Base-by-base conservation (phyloP, 2,329 filamentous ascomycete genomes). In the Diaporthe batatas region DNA sequence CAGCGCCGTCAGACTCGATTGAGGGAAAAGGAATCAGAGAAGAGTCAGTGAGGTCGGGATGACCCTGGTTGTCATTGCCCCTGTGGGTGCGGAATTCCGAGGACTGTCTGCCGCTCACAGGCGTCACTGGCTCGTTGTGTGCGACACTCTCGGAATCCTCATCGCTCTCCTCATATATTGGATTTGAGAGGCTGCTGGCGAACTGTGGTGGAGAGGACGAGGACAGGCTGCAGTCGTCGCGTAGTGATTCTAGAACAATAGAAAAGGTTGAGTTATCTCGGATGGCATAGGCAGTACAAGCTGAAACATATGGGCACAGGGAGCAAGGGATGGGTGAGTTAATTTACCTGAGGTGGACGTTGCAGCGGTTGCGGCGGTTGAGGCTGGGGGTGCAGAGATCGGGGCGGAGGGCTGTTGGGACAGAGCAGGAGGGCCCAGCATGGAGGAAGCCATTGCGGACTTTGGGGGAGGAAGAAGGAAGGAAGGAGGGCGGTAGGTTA, bases 51-150 rank as follows among this genome's bases (percentile, higher is more conserved):
- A 74, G 55, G 74, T 76, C 74, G 8, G 77, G 62, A n/a, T 79
- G 77, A 29, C 77, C 71, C 32, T 76, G 62, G 65, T 74, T 73
- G 69, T 86, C 83, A 76, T 83, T 82, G 68, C 80, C 81, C 70
- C 84, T 83, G 74, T 84, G 79, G 47, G 82, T 80, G 62, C 83
- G 83, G 75, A 90, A 89, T 75, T 89, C 87, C 72, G 87, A 86
- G 59, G 89, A 90, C 77, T 88, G 86, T 74, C 87, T 85, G 77
- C 83, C 84, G 77, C 89, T 91, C 73, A 89, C 86, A 62, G 90
- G 90, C 29, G 90, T 92, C 72, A 90, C 84, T 57, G 90, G 90
- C 76, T 91, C 90, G 81, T 88, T 87, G 71, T 85, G 83, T 32
- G 86, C 86, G 77, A 91, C 89, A 80, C 87, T 90, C 75, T 88